A percentile compares a stretch with the other conserved stretches of the same genome.
Conservation (phyloP, 1,139 yeast genomes). For the Wickerhamomyces sp. region DNA sequence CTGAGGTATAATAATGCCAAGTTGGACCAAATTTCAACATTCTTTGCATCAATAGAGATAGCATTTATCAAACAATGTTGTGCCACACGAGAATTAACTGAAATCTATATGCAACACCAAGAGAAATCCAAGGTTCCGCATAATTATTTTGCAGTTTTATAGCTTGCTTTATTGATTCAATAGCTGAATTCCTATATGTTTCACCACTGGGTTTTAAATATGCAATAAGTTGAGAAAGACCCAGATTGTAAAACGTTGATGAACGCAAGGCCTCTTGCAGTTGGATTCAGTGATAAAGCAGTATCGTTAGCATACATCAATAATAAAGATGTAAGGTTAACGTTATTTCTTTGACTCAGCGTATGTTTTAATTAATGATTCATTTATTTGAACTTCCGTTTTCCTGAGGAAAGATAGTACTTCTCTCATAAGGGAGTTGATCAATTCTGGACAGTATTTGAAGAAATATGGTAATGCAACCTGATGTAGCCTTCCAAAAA, state of each 20-base stretch:
- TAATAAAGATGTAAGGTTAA: constrained; percentile 17
- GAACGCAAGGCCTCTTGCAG: constrained; percentile 53
- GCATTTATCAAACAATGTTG: constrained; percentile 94
- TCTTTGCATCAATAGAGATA: constrained; percentile 60
- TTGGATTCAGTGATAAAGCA: constrained; percentile 21
- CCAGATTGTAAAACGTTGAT: constrained; percentile 63
- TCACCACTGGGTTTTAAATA: constrained; percentile 32
- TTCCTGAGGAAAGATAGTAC: constrained; percentile 33
- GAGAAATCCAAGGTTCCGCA: constrained; percentile 72
- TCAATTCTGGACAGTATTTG: constrained; percentile 42
- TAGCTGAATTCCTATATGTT: constrained; percentile 42
- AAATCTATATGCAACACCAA: constrained; percentile 70
- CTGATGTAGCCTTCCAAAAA: constrained; percentile 50
- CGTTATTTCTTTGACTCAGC: constrained; percentile 9
- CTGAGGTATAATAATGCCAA: constrained; percentile 73
- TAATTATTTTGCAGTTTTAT: constrained; percentile 68
- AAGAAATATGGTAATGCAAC: constrained; percentile 41
- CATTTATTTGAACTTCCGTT: constrained; percentile 14
- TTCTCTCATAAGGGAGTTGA: constrained; percentile 40
- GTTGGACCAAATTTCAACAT: constrained; percentile 73
- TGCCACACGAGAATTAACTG: constrained; percentile 62
- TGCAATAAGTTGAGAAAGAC: constrained; percentile 55
- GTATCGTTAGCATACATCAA: constrained; percentile 19
- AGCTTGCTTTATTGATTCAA: constrained; percentile 57
- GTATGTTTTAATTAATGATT: constrained; percentile 6